Base-by-base conservation (phyloP, 768 basidiomycete species). In the Cystobasidium ongulense region DNA sequence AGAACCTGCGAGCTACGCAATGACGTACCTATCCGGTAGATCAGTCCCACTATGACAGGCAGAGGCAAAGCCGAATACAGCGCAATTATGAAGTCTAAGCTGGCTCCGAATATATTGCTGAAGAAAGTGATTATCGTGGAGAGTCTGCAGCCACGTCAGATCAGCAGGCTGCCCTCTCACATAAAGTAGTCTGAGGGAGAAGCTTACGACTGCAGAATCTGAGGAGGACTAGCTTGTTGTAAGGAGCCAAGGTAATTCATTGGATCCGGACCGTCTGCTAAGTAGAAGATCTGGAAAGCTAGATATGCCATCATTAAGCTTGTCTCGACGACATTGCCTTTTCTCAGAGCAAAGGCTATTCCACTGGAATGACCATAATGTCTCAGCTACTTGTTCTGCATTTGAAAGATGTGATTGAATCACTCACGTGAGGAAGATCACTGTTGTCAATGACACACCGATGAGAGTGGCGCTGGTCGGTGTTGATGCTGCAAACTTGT, bases 271-370 rank as follows among this genome's bases (percentile, higher is more conserved):
- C 72, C 35, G n/a, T 71, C 62, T 29, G 77, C 75, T 21, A 78
- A 74, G 65, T 78, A 75, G 65, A 78, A 78, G 74, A 77, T 75
- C 54, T 78, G 76, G 74, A 79, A 78, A 33, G 77, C 76, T 36
- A 75, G 74, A 63, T 79, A 79, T 21, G 77, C 78, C 63, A 35
- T 39, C 73, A 79, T 78, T 15, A 80, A 74, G 17, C 61, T 39
- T 21, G 79, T 77, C 75, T 80, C 79, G 27, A 80, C 77, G 1
- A 77, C 76, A 67, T 76, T 79, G 27, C 79, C 79, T 41, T 76
- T 74, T 8, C 76, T 72, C 31, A 76, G 38, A 18, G 71, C 72
- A 62, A 80, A 80, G 3, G 71, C 39, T 63, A 80, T 79, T 17
- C 78, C 79, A 62, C 63, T 74, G 57, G 1, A 25, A 35, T 4